phyloP scores from a whole-genome alignment of 1,284 basidiomycete species.

The Schizophyllum commune region DNA sequence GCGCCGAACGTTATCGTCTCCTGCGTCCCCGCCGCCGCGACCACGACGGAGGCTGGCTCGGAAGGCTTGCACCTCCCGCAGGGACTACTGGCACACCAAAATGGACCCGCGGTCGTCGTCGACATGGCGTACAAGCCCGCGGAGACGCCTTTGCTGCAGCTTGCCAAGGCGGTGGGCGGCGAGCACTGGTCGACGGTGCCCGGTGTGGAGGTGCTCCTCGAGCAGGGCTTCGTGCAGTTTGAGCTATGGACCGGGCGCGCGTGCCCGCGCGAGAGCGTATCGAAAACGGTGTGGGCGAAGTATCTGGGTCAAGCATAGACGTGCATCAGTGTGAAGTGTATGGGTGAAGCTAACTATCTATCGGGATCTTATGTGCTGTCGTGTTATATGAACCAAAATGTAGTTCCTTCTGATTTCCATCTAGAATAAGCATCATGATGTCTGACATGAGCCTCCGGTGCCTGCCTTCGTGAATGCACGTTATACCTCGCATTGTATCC shows the following conservation, averaged over 20 bases:
- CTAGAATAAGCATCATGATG: no score
- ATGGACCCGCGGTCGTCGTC: slow-evolving; percentile 59
- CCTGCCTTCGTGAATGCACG: no score
- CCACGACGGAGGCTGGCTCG: slow-evolving; percentile 31
- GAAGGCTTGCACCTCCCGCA: slow-evolving; percentile 49
- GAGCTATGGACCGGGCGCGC: slow-evolving; percentile 70
- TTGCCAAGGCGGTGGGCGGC: slow-evolving; percentile 39
- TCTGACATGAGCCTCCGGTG: no score
- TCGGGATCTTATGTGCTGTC: no score
- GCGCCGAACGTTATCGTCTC: slow-evolving; percentile 73
- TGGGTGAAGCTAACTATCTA: no score
- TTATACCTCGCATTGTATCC: no score
- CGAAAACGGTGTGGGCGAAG: slow-evolving; percentile 39
- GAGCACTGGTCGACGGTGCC: slow-evolving; percentile 68
- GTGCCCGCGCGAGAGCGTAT: slow-evolving; percentile 42
- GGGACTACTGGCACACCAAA: slow-evolving; percentile 41
- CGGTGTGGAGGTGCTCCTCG: slow-evolving; percentile 79
- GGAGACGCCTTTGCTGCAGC: slow-evolving; percentile 55
- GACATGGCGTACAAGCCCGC: slow-evolving; percentile 92
- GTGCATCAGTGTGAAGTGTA: no score
- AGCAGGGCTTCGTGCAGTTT: slow-evolving; percentile 85
- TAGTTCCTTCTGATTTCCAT: no score
- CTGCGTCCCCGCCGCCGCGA: slow-evolving; percentile 77
- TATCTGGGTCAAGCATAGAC: slow-evolving; percentile 21
- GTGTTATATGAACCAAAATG: no score